phyloP scores from a whole-genome alignment of 176 grass and related monocot species.

The Ensete ventricosum region DNA sequence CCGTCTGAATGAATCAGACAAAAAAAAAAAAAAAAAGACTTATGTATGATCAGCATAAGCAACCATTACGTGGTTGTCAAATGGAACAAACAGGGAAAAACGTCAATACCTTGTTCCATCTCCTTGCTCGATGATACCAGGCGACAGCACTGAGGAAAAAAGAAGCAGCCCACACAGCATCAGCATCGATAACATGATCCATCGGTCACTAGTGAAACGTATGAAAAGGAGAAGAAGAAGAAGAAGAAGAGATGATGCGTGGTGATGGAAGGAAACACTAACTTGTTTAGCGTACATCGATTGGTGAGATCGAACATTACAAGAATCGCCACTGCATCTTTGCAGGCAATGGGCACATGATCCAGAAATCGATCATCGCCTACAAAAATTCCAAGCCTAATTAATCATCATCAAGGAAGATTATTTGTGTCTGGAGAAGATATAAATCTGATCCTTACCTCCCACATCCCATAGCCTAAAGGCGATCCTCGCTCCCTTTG shows the following conservation, averaged over 20 bases:
- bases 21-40: not conserved
- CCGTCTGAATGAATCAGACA: conserved; percentile 37
- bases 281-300: conserved; percentile 91
- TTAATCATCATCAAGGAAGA: not conserved
- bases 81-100: not conserved
- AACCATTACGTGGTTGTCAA: not conserved
- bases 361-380: conserved; percentile 53
- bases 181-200: not conserved
- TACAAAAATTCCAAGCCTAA: conserved; percentile 6
- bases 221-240: no score
- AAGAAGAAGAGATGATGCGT: no score
- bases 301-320: conserved; percentile 98
- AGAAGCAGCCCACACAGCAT: not conserved
- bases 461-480: conserved; percentile 90
- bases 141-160: conserved; percentile 47
- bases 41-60: not conserved
- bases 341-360: conserved; percentile 87
- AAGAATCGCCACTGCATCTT: conserved; percentile 89
- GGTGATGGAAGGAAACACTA: not conserved
- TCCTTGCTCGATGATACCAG: conserved; percentile 83
- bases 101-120: conserved; percentile 82
- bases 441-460: conserved; percentile 29
- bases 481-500: conserved; percentile 57
- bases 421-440: not conserved
- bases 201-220: no score